Evolutionary conservation across 805 yeast species (phyloP), one percentile per base, ranked within the genome.

Genomic region (Brettanomyces sp.): DNA sequence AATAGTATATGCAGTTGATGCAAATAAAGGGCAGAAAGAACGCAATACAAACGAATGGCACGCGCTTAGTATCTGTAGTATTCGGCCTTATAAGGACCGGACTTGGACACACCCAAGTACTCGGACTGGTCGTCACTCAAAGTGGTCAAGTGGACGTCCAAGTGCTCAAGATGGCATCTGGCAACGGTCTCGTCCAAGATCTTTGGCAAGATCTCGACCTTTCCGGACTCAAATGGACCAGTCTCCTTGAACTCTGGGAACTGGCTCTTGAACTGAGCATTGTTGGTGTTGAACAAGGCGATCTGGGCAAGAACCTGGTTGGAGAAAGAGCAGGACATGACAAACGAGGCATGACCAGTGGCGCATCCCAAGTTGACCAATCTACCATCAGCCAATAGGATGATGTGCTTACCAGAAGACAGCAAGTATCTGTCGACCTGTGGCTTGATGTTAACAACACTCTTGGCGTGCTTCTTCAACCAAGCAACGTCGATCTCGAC

Each of bases 281-380:
- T 89, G 54, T 82, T 64, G 63, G 95, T 81, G 72, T 89, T 91
- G 95, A 77, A 91, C 68, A 90, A 76, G 63, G 97, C 98, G 65
- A 90, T 91, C 78, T 91, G 99, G 61, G 99, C 99, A 68, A 91
- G 79, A 55, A 91, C 98, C 79, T 91, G 99, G 86, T 91, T 91
- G 62, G 97, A 87, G 95, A 91, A 91, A 47, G 98, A 93, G 77
- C 98, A 93, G 53, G 97, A 89, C 99, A 91, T 91, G 66, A 91
- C 99, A 68, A 91, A 91, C 38, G 97, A 88, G 44, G 98, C 85
- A 80, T 91, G 99, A 68, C 99, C 99, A 64, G 98, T 91, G 68
- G 98, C 99, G 78, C 98, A 93, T 64, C 99, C 99, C 68, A 91
- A 80, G 89, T 91, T 91, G 68, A 91, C 98, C 65, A 91, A 84